Conservation (phyloP, 83 land plant species). For the Picea engelmannii region DNA sequence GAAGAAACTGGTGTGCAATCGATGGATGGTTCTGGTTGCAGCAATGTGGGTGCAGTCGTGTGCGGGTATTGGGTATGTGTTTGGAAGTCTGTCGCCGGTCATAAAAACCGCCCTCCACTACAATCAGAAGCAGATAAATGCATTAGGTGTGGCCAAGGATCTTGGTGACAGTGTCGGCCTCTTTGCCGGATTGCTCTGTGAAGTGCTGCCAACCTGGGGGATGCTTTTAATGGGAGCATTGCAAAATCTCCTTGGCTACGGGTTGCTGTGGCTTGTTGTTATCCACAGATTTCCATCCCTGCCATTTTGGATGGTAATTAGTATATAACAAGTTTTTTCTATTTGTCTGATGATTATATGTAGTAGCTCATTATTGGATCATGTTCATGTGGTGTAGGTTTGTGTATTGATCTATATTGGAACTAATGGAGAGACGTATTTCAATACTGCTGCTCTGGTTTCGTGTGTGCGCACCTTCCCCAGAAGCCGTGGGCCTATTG, state of each 20-base stretch:
- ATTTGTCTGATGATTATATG: too few relatives aligned
- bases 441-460: conserved; percentile 86
- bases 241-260: conserved; percentile 79
- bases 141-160: conserved; percentile 58
- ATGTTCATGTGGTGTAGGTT: conserved; percentile 47
- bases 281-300: conserved; percentile 40
- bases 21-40: conserved; percentile 92
- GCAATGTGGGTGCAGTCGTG: conserved; percentile 21
- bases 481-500: too few relatives aligned
- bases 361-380: too few relatives aligned
- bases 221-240: conserved; percentile 48
- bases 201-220: not conserved
- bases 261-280: conserved; percentile 83
- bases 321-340: too few relatives aligned
- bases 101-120: conserved; percentile 63
- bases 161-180: conserved; percentile 91
- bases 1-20: conserved; percentile 33
- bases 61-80: conserved; percentile 83
- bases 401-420: conserved; percentile 82
- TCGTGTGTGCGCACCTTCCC: conserved; percentile 85
- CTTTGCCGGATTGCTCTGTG: conserved; percentile 57
- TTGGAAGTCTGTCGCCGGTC: conserved; percentile 83
- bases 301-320: conserved; percentile 83
- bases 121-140: too few relatives aligned
- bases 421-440: conserved; percentile 91